Evolutionary conservation across 2,329 filamentous ascomycete species (phyloP).

Genomic region (Raffaelea deltoideospora): DNA sequence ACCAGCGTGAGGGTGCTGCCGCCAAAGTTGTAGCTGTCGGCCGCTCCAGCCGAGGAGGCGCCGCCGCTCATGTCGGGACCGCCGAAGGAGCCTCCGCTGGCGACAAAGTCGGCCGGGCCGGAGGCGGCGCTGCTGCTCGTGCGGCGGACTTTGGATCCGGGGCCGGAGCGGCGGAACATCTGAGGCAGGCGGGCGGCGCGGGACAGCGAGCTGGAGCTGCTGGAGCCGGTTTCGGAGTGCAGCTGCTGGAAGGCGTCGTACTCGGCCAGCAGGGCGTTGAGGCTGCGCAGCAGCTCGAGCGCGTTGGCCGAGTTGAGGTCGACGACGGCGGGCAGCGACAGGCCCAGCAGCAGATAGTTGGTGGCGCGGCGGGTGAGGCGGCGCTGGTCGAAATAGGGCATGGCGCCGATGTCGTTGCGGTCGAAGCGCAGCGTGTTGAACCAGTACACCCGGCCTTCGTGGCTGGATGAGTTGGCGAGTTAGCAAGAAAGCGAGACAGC

Average conservation of each 20-base stretch:
- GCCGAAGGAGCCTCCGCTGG: slow-evolving; percentile 14
- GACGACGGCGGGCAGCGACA: slow-evolving; percentile 78
- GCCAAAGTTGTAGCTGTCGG: slow-evolving; percentile 29
- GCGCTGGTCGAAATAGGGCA: slow-evolving; percentile 73
- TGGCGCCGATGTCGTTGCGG: slow-evolving; percentile 59
- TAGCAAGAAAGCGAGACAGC: no score
- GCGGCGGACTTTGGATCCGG: slow-evolving; percentile 40
- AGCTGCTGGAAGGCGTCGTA: slow-evolving; percentile 89
- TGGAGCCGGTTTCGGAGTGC: slow-evolving; percentile 56
- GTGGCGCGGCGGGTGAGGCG: slow-evolving; percentile 82
- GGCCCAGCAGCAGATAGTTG: slow-evolving; percentile 82
- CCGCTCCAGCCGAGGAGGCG: slow-evolving; percentile 14
- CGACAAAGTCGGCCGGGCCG: slow-evolving; percentile 10
- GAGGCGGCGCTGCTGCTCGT: slow-evolving; percentile 35
- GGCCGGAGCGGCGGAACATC: slow-evolving; percentile 59
- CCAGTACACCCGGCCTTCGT: slow-evolving; percentile 93
- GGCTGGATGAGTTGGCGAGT: slow-evolving; percentile 31
- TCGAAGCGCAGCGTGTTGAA: slow-evolving; percentile 95
- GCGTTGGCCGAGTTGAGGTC: slow-evolving; percentile 72
- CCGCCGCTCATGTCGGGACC: slow-evolving; percentile 14
- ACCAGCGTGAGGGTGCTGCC: slow-evolving; percentile 8
- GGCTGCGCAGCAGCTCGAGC: slow-evolving; percentile 70
- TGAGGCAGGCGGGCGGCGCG: slow-evolving; percentile 61
- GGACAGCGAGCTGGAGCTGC: slow-evolving; percentile 49
- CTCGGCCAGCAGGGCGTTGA: slow-evolving; percentile 74